Conservation (phyloP, 208 protist species). For the Plasmodiophora brassicae region DNA sequence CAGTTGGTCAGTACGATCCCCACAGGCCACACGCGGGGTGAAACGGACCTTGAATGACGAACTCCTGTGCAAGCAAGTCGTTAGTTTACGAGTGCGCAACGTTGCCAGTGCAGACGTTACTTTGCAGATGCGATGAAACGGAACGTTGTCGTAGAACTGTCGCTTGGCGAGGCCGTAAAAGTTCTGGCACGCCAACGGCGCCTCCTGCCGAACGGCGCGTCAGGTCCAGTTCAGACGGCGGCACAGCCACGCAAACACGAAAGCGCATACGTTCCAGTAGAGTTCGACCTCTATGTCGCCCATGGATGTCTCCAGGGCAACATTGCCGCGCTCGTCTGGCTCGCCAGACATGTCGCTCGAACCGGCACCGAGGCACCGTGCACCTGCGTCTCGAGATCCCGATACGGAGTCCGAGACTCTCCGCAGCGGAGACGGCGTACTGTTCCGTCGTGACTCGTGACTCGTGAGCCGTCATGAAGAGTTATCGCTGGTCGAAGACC, state of each 20-base stretch:
- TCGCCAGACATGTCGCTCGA: neutral
- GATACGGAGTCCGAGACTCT: too few species aligned
- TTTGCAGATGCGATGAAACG: conserved; percentile 35
- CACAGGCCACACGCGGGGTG: neutral
- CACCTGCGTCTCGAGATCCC: too few species aligned
- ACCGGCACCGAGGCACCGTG: too few species aligned
- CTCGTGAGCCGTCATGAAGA: too few species aligned
- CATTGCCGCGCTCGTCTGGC: neutral
- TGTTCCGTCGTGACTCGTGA: too few species aligned
- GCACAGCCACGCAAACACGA: neutral
- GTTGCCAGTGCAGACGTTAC: too few species aligned
- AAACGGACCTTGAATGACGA: conserved; percentile 17
- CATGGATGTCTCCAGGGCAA: neutral
- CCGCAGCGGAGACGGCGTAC: too few species aligned
- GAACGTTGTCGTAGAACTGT: conserved; percentile 28
- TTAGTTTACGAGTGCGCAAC: too few species aligned
- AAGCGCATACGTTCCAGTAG: neutral
- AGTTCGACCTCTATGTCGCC: conserved; percentile 8
- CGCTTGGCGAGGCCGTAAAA: conserved; percentile 25
- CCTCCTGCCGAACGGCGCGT: neutral
- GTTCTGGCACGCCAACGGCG: conserved; percentile 33
- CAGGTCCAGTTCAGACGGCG: too few species aligned
- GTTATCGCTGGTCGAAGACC: too few species aligned
- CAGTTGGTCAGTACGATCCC: neutral
- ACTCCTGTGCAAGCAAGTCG: neutral